Evolutionary conservation across 495 filamentous ascomycete genomes (phyloP), one percentile per base, ranked within the genome.

Genomic region (Platismatia glauca): DNA sequence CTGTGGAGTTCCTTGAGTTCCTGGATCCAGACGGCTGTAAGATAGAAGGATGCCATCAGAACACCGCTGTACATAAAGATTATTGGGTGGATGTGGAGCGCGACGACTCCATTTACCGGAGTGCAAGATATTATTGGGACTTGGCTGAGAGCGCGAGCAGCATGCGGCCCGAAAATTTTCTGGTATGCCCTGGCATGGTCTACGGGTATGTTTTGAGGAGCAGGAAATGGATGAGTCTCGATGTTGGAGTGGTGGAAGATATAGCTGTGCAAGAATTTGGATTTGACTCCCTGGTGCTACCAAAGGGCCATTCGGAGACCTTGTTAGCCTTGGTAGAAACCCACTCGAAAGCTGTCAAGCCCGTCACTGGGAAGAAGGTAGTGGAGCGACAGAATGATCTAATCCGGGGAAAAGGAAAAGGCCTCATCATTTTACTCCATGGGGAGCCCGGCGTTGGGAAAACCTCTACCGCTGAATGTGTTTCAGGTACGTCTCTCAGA

Each of bases 351-450:
- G 55, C 58, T 37, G 52, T 15, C 20, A 27, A 29, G 4, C 13
- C 31, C 24, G 48, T 18, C 24, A 18, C 3, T 16, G 13, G 18
- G 15, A 5, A 13, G 12, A 24, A 59, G 33, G 35, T 41, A n/a
- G 33, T 33, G 16, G 34, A 52, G 13, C 44, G n/a, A 4, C 43
- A 58, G n/a, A 52, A 38, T 7, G 73, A 75, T 37, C 0, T 74
- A 0, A 69, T 74, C 22, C 53, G 56, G 7, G 69, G 67, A 9
- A 72, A 75, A 69, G 77, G 77, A 7, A 74, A 76, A 22, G 79
- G 78, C 4, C 69, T 81, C 9, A 76, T 81, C 57, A 72, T 84
- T 34, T 71, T 84, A 1, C 74, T 85, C 0, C 78, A 81, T 58
- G 81, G 81, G 1, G 72, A 69, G 0, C 81, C 81, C 6, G 81